phyloP scores from a whole-genome alignment of 83 land plant genomes.

The Thuja plicata region DNA sequence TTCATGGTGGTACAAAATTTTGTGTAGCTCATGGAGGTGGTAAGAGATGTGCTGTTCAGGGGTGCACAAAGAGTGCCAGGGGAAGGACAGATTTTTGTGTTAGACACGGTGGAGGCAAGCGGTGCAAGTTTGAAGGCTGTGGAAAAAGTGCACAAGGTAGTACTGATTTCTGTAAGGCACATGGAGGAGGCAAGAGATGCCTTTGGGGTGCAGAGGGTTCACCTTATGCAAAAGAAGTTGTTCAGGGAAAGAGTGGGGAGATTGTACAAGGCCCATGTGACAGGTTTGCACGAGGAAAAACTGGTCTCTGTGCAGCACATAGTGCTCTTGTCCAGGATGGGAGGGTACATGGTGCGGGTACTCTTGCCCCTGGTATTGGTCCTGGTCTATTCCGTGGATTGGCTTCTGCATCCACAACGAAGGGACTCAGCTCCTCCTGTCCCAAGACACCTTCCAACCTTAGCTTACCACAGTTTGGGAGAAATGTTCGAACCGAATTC shows the following conservation, averaged over 20 bases:
- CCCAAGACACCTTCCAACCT: constrained; percentile 1
- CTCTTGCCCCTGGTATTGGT: constrained; percentile 32
- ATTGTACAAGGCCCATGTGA: constrained; percentile 40
- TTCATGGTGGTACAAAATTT: constrained; percentile 81
- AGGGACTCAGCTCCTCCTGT: neutral
- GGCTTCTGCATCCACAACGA: constrained; percentile 9
- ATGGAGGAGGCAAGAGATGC: constrained; percentile 87
- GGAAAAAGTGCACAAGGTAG: constrained; percentile 90
- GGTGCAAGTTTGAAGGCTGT: constrained; percentile 75
- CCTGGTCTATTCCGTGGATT: constrained; percentile 29
- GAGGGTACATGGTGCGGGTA: constrained; percentile 59
- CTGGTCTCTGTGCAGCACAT: constrained; percentile 73
- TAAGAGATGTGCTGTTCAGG: constrained; percentile 76
- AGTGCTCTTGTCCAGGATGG: constrained; percentile 68
- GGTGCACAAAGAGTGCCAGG: constrained; percentile 87
- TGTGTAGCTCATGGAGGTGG: constrained; percentile 94
- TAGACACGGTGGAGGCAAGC: constrained; percentile 87
- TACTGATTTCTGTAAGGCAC: constrained; percentile 94
- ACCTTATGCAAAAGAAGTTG: constrained; percentile 26
- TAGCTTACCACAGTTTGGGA: constrained; percentile 1
- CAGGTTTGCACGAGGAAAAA: constrained; percentile 75
- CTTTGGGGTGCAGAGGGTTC: constrained; percentile 71
- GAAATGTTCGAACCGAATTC: neutral
- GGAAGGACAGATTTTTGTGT: constrained; percentile 82
- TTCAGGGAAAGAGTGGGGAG: constrained; percentile 21